These are phyloP conservation scores for Penicillium sumatraense DNA, from an alignment of 2,329 filamentous ascomycete genomes.

Conservation along the genomic window DNA sequence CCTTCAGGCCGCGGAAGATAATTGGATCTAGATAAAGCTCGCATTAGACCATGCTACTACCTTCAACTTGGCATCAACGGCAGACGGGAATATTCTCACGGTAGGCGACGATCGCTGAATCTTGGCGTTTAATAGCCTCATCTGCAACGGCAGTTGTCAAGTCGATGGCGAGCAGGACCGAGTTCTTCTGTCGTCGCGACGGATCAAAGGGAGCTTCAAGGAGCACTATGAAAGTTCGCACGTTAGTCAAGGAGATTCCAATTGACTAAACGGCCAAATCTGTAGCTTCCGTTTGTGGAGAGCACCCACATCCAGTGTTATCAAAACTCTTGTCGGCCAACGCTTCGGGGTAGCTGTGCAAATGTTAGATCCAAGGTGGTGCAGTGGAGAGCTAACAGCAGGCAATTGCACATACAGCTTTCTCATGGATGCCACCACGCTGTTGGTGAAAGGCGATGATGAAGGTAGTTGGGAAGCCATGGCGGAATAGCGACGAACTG, in stretches of 20 bases:
- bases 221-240: slow-evolving; percentile 57
- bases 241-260: background rate
- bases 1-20: slow-evolving; percentile 92
- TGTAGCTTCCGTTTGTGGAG: too few species aligned
- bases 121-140: slow-evolving; percentile 79
- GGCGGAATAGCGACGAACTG: slow-evolving; percentile 31
- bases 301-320: slow-evolving; percentile 81
- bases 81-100: slow-evolving; percentile 60
- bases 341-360: slow-evolving; percentile 78
- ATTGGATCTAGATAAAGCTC: slow-evolving; percentile 72
- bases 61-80: too few species aligned
- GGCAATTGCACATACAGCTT: slow-evolving; percentile 65
- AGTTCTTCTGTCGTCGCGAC: slow-evolving; percentile 63
- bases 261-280: too few species aligned
- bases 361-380: slow-evolving; percentile 15
- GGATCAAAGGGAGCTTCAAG: slow-evolving; percentile 70
- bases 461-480: slow-evolving; percentile 40
- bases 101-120: slow-evolving; percentile 84
- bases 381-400: slow-evolving; percentile 10
- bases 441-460: slow-evolving; percentile 65
- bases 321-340: slow-evolving; percentile 91
- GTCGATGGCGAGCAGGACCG: slow-evolving; percentile 83
- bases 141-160: slow-evolving; percentile 86
- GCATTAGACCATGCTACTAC: too few species aligned
- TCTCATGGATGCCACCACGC: slow-evolving; percentile 78